Evolutionary conservation across 2,329 filamentous ascomycete genomes (phyloP).

Genomic region (Trichoderma polysporum): DNA sequence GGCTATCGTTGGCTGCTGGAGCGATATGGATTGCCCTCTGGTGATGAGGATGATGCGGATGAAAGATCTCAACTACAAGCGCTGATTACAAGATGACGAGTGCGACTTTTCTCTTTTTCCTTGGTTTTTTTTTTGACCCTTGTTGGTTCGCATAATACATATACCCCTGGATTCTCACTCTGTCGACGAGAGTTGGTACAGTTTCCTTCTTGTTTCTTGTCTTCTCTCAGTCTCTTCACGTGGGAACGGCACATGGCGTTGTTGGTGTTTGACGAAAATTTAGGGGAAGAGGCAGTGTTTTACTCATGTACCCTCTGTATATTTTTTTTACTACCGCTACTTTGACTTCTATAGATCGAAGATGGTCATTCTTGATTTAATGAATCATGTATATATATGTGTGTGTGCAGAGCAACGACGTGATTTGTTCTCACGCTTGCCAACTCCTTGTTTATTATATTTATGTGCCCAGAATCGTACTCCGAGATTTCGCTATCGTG

Average conservation of each 20-base stretch:
- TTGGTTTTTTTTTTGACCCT: too few relatives aligned
- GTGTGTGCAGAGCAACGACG: background rate
- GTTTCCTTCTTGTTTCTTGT: background rate
- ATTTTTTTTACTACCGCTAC: background rate
- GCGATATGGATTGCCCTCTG: conserved; percentile 42
- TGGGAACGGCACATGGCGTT: conserved; percentile 13
- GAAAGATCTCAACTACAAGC: too few relatives aligned
- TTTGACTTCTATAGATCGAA: background rate
- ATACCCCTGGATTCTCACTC: conserved; percentile 16
- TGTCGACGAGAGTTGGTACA: background rate
- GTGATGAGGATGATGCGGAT: conserved; percentile 6
- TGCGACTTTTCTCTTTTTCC: background rate
- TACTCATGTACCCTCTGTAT: background rate
- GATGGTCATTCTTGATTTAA: background rate
- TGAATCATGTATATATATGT: conserved; percentile 7
- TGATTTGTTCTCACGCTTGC: background rate
- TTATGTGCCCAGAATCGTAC: background rate
- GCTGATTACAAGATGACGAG: background rate
- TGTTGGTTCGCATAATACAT: conserved; percentile 5
- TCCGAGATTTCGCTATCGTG: background rate
- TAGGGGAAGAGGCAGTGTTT: background rate
- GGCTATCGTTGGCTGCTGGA: conserved; percentile 42
- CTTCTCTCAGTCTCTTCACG: background rate
- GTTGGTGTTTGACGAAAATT: conserved; percentile 5
- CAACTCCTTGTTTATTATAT: background rate